Evolutionary conservation across 2,329 filamentous ascomycete genomes (phyloP), one percentile per base, ranked within the genome.

Genomic region (Colletotrichum tofieldiae): DNA sequence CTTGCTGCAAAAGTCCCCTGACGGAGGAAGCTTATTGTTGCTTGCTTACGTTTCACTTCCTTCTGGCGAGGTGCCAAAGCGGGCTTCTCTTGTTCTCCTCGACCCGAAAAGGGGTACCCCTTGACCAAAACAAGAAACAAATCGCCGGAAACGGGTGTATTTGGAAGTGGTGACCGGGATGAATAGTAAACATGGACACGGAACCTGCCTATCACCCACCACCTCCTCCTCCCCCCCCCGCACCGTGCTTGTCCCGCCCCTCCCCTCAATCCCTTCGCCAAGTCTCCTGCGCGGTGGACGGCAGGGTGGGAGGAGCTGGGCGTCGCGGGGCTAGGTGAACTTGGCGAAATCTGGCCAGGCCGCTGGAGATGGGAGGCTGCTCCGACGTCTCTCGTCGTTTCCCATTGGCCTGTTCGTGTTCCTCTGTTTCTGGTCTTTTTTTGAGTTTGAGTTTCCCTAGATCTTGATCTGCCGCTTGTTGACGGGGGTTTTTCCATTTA

Each of bases 1-100:
- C 45, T 37, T 2, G 14, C 23, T 62, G 45, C 59, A 62, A 62
- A 62, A 62, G 59, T 49, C 23, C 59, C 58, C 20, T 18, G 59
- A 37, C 7, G 45, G 59, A 39, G 29, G 32, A 49, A 62, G 32
- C 43, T 20, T 39, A 11, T 39, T 26, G 20, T 37, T 9, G 29
- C 18, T 14, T 51, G 32, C 43, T 26, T 26, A 35, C 59, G 32
- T 23, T 18, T 35, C 35, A 23, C n/a, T 37, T 62, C n/a, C 43
- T 20, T 20, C 32, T 12, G 43, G 32, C 8, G 5, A 18, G 7
- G 14, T 2, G 29, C 29, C 49, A 32, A 6, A 49, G 26, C 14
- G 29, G 43, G 2, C 43, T 23, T 16, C n/a, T 14, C 43, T n/a
- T 23, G 52, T 16, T 39, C 7, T 26, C 20, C 35, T n/a, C 23